Evolutionary conservation across 495 filamentous ascomycete genomes (phyloP).

Genomic region (Neurospora sp.): DNA sequence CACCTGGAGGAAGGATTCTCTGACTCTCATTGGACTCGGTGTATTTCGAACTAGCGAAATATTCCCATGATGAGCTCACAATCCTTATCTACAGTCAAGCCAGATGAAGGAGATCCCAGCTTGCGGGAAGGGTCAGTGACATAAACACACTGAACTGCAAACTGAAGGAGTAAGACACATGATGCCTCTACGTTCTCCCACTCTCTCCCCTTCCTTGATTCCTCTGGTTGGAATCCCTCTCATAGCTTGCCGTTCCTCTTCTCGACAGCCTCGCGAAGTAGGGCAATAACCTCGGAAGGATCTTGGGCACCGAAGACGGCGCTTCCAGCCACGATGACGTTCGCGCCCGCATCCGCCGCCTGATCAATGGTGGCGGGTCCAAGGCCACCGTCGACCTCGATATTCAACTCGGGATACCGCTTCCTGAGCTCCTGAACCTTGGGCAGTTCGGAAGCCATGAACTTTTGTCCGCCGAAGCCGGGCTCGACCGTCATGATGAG

Average conservation of each 20-base stretch:
- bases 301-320: conserved; percentile 91
- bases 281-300: conserved; percentile 71
- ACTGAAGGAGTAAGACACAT: not conserved
- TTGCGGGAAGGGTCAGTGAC: not conserved
- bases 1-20: not conserved
- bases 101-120: not conserved
- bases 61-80: not conserved
- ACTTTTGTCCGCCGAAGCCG: conserved; percentile 96
- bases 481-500: conserved; percentile 98
- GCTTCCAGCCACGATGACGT: conserved; percentile 96
- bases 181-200: not conserved
- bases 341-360: conserved; percentile 91
- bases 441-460: conserved; percentile 90
- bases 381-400: conserved; percentile 92
- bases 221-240: not conserved
- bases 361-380: conserved; percentile 83
- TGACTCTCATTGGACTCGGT: not conserved
- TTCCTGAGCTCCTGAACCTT: conserved; percentile 79
- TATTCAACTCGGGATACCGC: conserved; percentile 83
- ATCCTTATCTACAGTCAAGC: not conserved
- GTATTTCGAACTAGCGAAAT: not conserved
- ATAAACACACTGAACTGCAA: not conserved
- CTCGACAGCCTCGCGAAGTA: conserved; percentile 72
- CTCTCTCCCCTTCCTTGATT: not conserved
- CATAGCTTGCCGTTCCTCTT: conserved; percentile 34